A percentile compares a stretch with the other conserved stretches of the same genome.
Evolutionary conservation across 306 rosid species (phyloP).

Genomic region (Carpinus viminea): DNA sequence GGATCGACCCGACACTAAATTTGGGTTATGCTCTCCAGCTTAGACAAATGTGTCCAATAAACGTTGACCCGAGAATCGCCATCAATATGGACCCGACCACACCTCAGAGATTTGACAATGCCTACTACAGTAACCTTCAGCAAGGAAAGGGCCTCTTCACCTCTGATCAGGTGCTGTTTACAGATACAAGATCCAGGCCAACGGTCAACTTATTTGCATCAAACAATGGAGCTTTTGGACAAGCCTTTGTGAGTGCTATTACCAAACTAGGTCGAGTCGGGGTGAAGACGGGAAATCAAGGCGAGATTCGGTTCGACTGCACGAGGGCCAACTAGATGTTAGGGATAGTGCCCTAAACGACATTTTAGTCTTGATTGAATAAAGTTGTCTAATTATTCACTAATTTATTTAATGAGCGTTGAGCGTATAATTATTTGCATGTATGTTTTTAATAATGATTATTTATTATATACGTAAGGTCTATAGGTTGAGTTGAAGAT

Average conservation of each 20-base stretch:
- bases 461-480: too few relatives aligned
- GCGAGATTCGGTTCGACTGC: slow-evolving; percentile 41
- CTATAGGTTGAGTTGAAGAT: too few relatives aligned
- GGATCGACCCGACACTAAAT: slow-evolving; percentile 35
- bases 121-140: slow-evolving; percentile 37
- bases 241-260: slow-evolving; percentile 38
- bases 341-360: too few relatives aligned
- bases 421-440: too few relatives aligned
- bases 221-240: slow-evolving; percentile 24
- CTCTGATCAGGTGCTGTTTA: slow-evolving; percentile 35
- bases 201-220: slow-evolving; percentile 35
- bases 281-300: slow-evolving; percentile 32
- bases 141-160: slow-evolving; percentile 44
- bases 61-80: slow-evolving; percentile 44
- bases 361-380: too few relatives aligned
- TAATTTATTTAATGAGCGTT: too few relatives aligned
- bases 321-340: slow-evolving; percentile 24
- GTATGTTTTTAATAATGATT: too few relatives aligned
- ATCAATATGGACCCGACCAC: slow-evolving; percentile 48
- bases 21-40: slow-evolving; percentile 33
- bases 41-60: slow-evolving; percentile 38
- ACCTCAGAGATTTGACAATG: slow-evolving; percentile 34
- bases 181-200: slow-evolving; percentile 28
- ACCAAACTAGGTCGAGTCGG: slow-evolving; percentile 40
- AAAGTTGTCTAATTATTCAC: too few relatives aligned